phyloP scores from a whole-genome alignment of 768 basidiomycete genomes.

The Leccinum aurantiacum region DNA sequence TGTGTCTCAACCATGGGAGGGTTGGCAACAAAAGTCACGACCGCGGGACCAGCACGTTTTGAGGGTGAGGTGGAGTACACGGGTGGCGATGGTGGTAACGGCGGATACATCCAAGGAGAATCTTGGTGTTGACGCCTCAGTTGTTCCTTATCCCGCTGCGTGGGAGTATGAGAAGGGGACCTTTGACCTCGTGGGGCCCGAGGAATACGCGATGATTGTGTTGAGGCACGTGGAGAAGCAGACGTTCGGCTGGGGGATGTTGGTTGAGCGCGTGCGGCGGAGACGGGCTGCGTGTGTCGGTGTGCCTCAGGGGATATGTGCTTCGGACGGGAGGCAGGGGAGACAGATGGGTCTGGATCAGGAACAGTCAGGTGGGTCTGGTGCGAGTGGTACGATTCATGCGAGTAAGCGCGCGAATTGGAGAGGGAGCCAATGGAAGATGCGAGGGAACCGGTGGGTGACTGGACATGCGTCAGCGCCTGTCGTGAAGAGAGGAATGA shows the following conservation, averaged over 20 bases:
- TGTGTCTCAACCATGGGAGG: constrained; percentile 16
- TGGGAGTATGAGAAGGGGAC: constrained; percentile 25
- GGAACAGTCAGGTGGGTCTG: constrained; percentile 24
- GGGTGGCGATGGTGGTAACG: constrained; percentile 32
- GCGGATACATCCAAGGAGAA: constrained; percentile 32
- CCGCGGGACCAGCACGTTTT: constrained; percentile 20
- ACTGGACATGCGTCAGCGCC: constrained; percentile 24
- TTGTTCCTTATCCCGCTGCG: constrained; percentile 13
- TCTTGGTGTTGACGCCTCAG: constrained; percentile 14
- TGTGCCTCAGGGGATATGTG: constrained; percentile 3
- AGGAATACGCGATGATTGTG: constrained; percentile 18
- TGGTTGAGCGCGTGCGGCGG: constrained; percentile 9
- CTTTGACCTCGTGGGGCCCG: constrained; percentile 16
- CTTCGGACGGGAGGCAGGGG: constrained; percentile 7
- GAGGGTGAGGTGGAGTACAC: constrained; percentile 32
- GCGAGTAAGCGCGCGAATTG: constrained; percentile 23
- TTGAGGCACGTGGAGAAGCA: constrained; percentile 3
- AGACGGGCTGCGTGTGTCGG: constrained; percentile 16
- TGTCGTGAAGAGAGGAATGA: constrained; percentile 18
- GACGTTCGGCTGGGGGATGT: constrained; percentile 8
- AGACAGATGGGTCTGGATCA: constrained; percentile 17
- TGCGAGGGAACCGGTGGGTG: constrained; percentile 25
- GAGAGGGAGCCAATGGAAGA: constrained; percentile 34
- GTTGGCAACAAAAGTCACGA: constrained; percentile 24
- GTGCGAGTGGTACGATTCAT: constrained; percentile 32